Conservation (phyloP, 2,329 filamentous ascomycete species). For the Drechslerella stenobrocha region DNA sequence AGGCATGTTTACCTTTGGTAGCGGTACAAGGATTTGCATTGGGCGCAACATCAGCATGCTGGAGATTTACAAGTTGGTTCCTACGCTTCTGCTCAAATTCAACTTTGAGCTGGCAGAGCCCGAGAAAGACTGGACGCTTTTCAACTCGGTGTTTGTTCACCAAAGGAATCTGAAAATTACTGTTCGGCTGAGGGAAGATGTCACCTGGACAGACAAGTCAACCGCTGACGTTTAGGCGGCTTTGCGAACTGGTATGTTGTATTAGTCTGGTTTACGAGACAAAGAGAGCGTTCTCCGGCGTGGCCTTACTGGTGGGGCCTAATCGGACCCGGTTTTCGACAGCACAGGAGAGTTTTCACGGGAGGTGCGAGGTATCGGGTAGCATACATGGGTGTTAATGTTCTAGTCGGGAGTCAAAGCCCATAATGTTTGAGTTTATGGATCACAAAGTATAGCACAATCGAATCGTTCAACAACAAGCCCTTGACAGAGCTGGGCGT, state of each 20-base stretch:
- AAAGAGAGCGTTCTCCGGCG: background rate
- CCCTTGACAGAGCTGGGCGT: no score
- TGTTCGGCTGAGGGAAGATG: background rate
- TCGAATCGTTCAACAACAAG: no score
- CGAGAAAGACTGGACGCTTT: conserved; percentile 24
- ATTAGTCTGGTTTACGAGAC: conserved; percentile 3
- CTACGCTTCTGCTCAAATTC: conserved; percentile 29
- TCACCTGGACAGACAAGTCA: background rate
- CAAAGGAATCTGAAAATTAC: conserved; percentile 25
- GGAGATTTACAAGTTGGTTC: conserved; percentile 51
- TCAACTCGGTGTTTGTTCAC: conserved; percentile 43
- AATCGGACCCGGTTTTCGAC: no score
- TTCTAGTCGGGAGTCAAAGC: no score
- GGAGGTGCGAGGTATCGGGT: no score
- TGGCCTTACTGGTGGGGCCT: no score
- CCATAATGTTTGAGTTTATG: no score
- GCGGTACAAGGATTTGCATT: conserved; percentile 49
- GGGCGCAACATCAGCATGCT: conserved; percentile 51
- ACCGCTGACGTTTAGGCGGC: background rate
- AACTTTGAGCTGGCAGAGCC: conserved; percentile 28
- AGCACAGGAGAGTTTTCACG: no score
- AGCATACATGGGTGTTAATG: no score
- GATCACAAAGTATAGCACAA: no score
- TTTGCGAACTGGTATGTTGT: no score
- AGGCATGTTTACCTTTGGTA: conserved; percentile 36